Conservation (phyloP, 1,139 yeast genomes). For the Kodamaea arcana region DNA sequence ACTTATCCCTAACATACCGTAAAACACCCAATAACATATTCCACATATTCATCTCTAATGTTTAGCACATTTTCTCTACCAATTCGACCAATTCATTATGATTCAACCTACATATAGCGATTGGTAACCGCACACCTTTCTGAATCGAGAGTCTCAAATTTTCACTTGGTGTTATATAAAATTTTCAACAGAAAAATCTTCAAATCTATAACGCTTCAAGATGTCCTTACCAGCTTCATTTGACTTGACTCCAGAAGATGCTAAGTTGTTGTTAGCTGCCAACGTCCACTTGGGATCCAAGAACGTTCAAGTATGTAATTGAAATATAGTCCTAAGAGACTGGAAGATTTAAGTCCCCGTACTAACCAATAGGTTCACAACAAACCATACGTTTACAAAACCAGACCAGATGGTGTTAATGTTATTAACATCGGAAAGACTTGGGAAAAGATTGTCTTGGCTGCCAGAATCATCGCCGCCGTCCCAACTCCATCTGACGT, state of each 20-base stretch:
- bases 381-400: constrained; percentile 98
- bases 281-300: constrained; percentile 99
- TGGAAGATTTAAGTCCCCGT: too few species aligned
- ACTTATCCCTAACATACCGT: too few species aligned
- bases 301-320: constrained; percentile 89
- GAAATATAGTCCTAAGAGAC: too few species aligned
- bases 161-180: constrained; percentile 1
- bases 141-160: not conserved
- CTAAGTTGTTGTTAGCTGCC: constrained; percentile 99
- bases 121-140: constrained; percentile 3
- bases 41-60: too few species aligned
- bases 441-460: constrained; percentile 99
- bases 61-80: too few species aligned
- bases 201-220: constrained; percentile 17
- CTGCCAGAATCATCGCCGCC: constrained; percentile 99
- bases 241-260: constrained; percentile 96
- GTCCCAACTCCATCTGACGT: constrained; percentile 98
- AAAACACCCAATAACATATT: too few species aligned
- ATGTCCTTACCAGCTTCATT: constrained; percentile 90
- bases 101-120: not conserved
- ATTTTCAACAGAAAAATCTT: constrained; percentile 8
- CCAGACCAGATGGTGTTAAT: constrained; percentile 99
- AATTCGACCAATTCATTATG: too few species aligned
- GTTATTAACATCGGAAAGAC: constrained; percentile 98
- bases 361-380: constrained; percentile 81